A percentile compares a stretch with the other conserved stretches of the same genome.
These are phyloP conservation scores for Cenchrus purpureus DNA, from an alignment of 176 grass and related monocot genomes.

Conservation along the genomic window DNA sequence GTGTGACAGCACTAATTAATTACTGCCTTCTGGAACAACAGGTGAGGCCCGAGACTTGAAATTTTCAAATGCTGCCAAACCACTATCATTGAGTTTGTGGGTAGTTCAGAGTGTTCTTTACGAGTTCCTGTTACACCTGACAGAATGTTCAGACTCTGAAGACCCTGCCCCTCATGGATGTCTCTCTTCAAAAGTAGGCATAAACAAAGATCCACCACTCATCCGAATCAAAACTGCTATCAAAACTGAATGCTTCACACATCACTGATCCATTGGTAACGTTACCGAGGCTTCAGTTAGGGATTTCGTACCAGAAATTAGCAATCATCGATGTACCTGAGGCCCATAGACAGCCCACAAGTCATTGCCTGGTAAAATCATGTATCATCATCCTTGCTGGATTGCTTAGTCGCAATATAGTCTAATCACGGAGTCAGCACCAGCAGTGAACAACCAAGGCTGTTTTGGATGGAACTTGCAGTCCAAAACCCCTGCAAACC, in stretches of 20 bases:
- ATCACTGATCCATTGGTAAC: not conserved
- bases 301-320: not conserved
- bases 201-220: not conserved
- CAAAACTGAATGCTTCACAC: not conserved
- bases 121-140: not conserved
- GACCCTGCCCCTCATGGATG: not conserved
- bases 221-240: conserved; percentile 14
- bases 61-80: not conserved
- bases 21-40: not conserved
- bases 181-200: not conserved
- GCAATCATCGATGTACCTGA: not conserved
- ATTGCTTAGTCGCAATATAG: conserved; percentile 75
- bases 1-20: not conserved
- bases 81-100: not conserved
- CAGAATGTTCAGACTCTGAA: not conserved
- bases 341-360: not conserved
- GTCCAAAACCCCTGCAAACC: conserved; percentile 72
- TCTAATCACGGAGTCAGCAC: conserved; percentile 73
- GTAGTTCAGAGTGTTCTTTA: not conserved
- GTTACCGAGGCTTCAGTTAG: not conserved
- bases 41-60: too few species aligned
- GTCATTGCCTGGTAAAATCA: not conserved
- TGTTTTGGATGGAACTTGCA: conserved; percentile 96
- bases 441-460: conserved; percentile 93
- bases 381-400: not conserved